Evolutionary conservation across 2,329 filamentous ascomycete genomes (phyloP).

Genomic region (Cladophialophora exuberans): DNA sequence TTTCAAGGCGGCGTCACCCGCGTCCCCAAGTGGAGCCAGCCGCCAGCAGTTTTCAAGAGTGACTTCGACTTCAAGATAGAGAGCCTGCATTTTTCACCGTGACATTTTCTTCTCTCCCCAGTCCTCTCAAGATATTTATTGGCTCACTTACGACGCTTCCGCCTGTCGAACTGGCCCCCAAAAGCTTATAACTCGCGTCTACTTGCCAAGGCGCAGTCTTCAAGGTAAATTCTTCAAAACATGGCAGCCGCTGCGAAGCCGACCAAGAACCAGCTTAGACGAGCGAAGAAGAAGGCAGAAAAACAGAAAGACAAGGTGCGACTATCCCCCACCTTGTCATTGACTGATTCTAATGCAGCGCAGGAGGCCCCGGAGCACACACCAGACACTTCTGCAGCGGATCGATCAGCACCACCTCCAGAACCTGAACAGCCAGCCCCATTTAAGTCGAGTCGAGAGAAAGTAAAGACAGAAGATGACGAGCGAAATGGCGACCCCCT

Average conservation of each 20-base stretch:
- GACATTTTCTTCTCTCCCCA: no score
- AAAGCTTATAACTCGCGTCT: no score
- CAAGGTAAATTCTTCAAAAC: not conserved
- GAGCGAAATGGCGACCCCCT: conserved; percentile 53
- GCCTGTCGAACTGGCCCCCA: no score
- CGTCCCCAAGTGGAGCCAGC: no score
- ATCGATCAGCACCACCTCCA: conserved; percentile 9
- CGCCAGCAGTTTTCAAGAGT: no score
- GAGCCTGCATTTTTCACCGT: no score
- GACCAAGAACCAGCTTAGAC: conserved; percentile 91
- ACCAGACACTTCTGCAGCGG: conserved; percentile 4
- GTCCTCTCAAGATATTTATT: no score
- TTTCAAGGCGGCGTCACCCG: no score
- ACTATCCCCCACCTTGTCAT: not conserved
- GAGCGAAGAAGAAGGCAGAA: conserved; percentile 91
- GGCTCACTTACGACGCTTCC: no score
- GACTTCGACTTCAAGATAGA: no score
- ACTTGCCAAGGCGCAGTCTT: not conserved
- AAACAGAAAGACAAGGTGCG: conserved; percentile 75
- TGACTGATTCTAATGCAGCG: conserved; percentile 8
- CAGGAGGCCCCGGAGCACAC: conserved; percentile 25
- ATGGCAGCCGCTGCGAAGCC: conserved; percentile 60
- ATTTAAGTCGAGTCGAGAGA: conserved; percentile 16
- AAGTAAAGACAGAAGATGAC: conserved; percentile 24
- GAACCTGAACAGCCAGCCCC: conserved; percentile 13